Percentiles rank a stretch among this genome's conserved stretches.
These are phyloP conservation scores for Aristolochia fimbriata DNA, from an alignment of 164 flowering plant genomes.

Conservation along the genomic window DNA sequence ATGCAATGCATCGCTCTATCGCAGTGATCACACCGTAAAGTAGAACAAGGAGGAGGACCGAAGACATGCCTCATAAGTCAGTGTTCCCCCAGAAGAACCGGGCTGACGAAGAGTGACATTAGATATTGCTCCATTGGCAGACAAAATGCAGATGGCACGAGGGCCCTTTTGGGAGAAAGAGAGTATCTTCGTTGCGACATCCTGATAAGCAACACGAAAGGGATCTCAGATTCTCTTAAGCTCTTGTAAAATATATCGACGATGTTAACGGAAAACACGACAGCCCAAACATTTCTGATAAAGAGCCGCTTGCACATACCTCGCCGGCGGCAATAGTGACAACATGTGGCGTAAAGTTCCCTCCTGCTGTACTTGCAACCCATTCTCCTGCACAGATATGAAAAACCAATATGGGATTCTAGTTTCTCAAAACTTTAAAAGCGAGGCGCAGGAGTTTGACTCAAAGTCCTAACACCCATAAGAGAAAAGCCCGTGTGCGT, in stretches of 20 bases:
- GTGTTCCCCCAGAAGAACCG: slow-evolving; percentile 65
- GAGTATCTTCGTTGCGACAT: slow-evolving; percentile 58
- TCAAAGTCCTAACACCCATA: too few relatives aligned
- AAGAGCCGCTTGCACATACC: slow-evolving; percentile 27
- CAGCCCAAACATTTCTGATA: not conserved
- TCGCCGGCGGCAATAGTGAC: slow-evolving; percentile 71
- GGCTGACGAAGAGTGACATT: slow-evolving; percentile 80
- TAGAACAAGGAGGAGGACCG: not conserved
- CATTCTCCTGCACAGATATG: slow-evolving; percentile 45
- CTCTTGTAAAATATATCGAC: not conserved
- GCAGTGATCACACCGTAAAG: not conserved
- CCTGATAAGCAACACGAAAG: slow-evolving; percentile 32
- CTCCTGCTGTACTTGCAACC: slow-evolving; percentile 56
- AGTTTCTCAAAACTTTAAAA: not conserved
- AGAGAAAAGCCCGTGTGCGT: too few relatives aligned
- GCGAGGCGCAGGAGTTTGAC: not conserved
- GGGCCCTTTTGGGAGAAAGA: slow-evolving; percentile 63
- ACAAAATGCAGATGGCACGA: slow-evolving; percentile 68
- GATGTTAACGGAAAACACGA: too few relatives aligned
- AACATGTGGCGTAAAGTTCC: slow-evolving; percentile 73
- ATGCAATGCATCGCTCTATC: not conserved
- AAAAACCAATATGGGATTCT: slow-evolving; percentile 3
- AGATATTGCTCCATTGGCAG: slow-evolving; percentile 82
- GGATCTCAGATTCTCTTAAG: not conserved
- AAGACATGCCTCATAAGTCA: slow-evolving; percentile 69